Evolutionary conservation across 768 basidiomycete species (phyloP), one percentile per base, ranked within the genome.

Genomic region (Candolleomyces aberdarensis): DNA sequence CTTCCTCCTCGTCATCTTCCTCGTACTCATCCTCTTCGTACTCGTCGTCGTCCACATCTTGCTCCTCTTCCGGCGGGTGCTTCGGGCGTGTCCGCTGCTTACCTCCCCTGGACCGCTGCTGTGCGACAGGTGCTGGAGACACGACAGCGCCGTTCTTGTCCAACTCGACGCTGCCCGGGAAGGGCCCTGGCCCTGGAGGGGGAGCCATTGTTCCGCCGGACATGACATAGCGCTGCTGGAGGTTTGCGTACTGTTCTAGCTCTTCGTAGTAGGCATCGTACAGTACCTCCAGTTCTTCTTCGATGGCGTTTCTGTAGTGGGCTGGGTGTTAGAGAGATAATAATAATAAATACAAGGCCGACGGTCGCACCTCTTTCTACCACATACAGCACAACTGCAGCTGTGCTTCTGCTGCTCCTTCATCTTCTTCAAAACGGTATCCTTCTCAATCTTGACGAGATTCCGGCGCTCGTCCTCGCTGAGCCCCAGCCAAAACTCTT

Each of bases 181-280:
- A 98, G 5, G 97, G 97, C 31, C 97, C 96, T 8, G 97, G 96
- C 14, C 96, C 96, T 49, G 91, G 93, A 36, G 96, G 96, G 57
- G 94, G 92, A 65, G 94, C 88, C 68, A 95, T 83, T 44, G 88
- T 91, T 64, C 94, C 91, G 69, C 92, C 91, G 65, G 92, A 94
- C 68, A 87, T 86, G 69, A 93, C 91, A 80, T 94, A 95, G 78
- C 88, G 92, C 85, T 94, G 92, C 84, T 96, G 94, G 80, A 92
- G 91, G 78, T 93, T 91, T 77, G 96, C 97, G 86, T 98, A 98
- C 81, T 91, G 89, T 84, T 97, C 94, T 82, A 99, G 89, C 84
- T 98, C 96, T 76, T 97, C 94, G 87, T 98, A 98, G 85, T 98
- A 99, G 82, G 96, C 95, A 85, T 98, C 96, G 86, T 99, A 99